Evolutionary conservation across 2,329 filamentous ascomycete genomes (phyloP).

Genomic region (Metarhizium brunneum): DNA sequence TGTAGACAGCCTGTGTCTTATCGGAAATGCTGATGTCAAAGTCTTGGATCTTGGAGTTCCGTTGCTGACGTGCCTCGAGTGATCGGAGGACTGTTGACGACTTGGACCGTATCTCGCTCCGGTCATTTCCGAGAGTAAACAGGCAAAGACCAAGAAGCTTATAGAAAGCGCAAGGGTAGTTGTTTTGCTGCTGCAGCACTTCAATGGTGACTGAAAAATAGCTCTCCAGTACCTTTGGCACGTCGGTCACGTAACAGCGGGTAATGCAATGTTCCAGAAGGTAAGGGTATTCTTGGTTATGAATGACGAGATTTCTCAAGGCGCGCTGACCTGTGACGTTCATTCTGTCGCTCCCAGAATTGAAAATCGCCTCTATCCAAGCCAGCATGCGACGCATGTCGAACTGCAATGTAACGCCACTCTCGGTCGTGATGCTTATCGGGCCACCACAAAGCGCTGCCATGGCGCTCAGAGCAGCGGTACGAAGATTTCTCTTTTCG

Average conservation of each 20-base stretch:
- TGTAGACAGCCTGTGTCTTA: conserved; percentile 97
- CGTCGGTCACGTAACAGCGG: conserved; percentile 77
- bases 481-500: conserved; percentile 86
- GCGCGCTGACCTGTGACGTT: conserved; percentile 84
- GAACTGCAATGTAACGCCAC: conserved; percentile 79
- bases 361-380: conserved; percentile 95
- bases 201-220: conserved; percentile 91
- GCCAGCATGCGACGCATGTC: conserved; percentile 86
- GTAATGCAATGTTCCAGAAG: conserved; percentile 84
- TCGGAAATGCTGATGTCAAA: conserved; percentile 98
- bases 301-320: conserved; percentile 77
- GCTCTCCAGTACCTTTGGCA: conserved; percentile 78
- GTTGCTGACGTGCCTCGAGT: conserved; percentile 67
- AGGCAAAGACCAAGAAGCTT: conserved; percentile 80
- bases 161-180: conserved; percentile 83
- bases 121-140: conserved; percentile 87
- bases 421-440: conserved; percentile 80
- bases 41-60: conserved; percentile 87
- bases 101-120: conserved; percentile 80
- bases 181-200: conserved; percentile 73
- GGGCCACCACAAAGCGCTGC: conserved; percentile 81
- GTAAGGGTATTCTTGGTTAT: conserved; percentile 81
- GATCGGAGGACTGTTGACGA: conserved; percentile 72
- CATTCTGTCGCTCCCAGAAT: conserved; percentile 81
- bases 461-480: conserved; percentile 90